A percentile compares a stretch with the other conserved stretches of the same genome.
Conservation (phyloP, 371 early-diverging fungal species). For the Apophysomyces variabilis region DNA sequence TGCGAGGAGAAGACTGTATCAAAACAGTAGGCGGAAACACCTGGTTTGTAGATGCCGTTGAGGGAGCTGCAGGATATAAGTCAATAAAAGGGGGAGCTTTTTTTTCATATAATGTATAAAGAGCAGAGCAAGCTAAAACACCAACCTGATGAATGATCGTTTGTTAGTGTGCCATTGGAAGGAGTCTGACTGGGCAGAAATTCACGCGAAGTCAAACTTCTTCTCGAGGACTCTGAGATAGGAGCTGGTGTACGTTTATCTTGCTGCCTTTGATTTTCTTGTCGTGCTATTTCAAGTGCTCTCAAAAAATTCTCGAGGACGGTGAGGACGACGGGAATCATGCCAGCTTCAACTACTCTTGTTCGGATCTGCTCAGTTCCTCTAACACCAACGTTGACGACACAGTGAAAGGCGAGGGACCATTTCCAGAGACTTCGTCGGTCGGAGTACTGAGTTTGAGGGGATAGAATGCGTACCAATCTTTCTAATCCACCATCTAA, state of each 20-base stretch:
- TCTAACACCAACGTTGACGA: constrained; percentile 86
- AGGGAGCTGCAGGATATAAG: constrained; percentile 1
- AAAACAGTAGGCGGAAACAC: constrained; percentile 2
- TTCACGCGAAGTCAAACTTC: neutral
- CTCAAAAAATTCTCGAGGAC: constrained; percentile 75
- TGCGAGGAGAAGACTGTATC: neutral
- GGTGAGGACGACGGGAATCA: constrained; percentile 77
- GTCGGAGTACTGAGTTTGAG: constrained; percentile 68
- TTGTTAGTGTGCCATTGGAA: neutral
- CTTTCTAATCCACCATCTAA: constrained; percentile 90
- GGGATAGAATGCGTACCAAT: constrained; percentile 74
- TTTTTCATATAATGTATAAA: constrained; percentile 10
- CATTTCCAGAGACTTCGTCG: constrained; percentile 77
- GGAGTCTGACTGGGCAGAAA: neutral
- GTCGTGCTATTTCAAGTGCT: constrained; percentile 60
- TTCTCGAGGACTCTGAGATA: neutral
- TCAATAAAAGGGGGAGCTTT: neutral
- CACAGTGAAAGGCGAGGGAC: constrained; percentile 84
- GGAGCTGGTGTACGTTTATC: neutral
- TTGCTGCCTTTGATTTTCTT: constrained; percentile 37
- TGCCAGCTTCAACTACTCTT: constrained; percentile 84
- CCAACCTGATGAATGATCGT: constrained; percentile 22
- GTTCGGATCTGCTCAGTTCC: constrained; percentile 83
- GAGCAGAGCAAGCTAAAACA: constrained; percentile 23
- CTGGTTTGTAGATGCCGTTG: neutral